Base-by-base conservation (phyloP, 768 basidiomycete species). In the Tricholoma terreum region DNA sequence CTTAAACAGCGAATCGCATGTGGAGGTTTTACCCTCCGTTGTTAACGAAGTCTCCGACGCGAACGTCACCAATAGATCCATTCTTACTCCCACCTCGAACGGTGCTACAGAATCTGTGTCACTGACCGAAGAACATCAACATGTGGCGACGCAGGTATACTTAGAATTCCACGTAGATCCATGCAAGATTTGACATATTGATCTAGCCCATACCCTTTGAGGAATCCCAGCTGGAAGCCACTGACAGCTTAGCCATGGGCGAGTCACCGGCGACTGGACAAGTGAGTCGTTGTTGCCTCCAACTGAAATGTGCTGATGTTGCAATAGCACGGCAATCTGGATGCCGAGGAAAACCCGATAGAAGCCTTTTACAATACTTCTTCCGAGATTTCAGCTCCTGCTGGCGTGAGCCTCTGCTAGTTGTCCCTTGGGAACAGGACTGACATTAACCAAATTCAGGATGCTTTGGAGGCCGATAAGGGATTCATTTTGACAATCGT, bases 281-380 rank as follows among this genome's bases (percentile, higher is more conserved):
- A 30, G 46, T 49, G 14, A n/a, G 27, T 49, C 1, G 17, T 31
- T 8, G 9, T 31, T 30, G 15, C 4, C 6, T 49, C 3, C 27
- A 4, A 6, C 4, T 42, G 38, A 4, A 42, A 11, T 50, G 21
- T 8, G 12, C 52, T 45, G 11, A 57, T 21, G 27, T 7, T 50
- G 9, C 33, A 36, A 30, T n/a, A 63, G 62, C 46, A 22, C 50
- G 55, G 57, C 52, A 17, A 42, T 36, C 9, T 17, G n/a, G 27
- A 30, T 48, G 45, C 15, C n/a, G 52, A 45, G 22, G 50, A 55
- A 24, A 45, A 30, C 24, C 19, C 6, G 19, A 31, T 30, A 36
- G 55, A 57, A 43, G 43, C 33, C 22, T 17, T 36, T 17, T n/a
- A 54, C 36, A 21, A 55, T 27, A 8, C 9, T 48, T 22, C 50